phyloP scores from a whole-genome alignment of 192 early-diverging fungal species.

The Lunasporangiospora selenospora region DNA sequence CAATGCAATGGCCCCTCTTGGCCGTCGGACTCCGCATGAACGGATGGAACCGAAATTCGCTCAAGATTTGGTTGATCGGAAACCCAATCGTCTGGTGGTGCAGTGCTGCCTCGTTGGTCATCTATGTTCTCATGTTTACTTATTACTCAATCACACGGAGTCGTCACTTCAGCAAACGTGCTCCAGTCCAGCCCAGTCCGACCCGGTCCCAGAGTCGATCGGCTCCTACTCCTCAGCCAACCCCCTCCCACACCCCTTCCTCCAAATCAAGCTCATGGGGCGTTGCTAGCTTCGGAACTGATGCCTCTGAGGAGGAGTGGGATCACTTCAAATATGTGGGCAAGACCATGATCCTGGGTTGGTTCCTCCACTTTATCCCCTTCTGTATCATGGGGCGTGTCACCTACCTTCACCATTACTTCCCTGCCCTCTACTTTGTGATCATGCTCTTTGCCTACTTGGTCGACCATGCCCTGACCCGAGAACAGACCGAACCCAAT shows the following conservation, averaged over 20 bases:
- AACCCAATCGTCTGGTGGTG: slow-evolving; percentile 94
- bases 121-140: slow-evolving; percentile 50
- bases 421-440: slow-evolving; percentile 92
- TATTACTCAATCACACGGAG: slow-evolving; percentile 67
- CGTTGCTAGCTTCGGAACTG: too few species aligned
- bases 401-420: slow-evolving; percentile 95
- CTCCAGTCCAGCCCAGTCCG: slow-evolving; percentile 38
- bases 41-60: slow-evolving; percentile 76
- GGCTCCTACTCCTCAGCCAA: too few species aligned
- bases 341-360: slow-evolving; percentile 79
- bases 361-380: slow-evolving; percentile 91
- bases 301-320: slow-evolving; percentile 59
- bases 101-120: slow-evolving; percentile 55
- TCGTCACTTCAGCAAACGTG: slow-evolving; percentile 63
- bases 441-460: slow-evolving; percentile 79
- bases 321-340: slow-evolving; percentile 71
- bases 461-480: slow-evolving; percentile 69
- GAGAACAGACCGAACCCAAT: slow-evolving; percentile 7
- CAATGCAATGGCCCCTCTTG: slow-evolving; percentile 88
- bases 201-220: slow-evolving; percentile 5
- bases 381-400: slow-evolving; percentile 96
- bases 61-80: slow-evolving; percentile 91
- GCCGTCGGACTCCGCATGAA: slow-evolving; percentile 88
- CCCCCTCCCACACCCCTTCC: slow-evolving; percentile 2
- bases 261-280: too few species aligned